Conservation (phyloP, 371 early-diverging fungal species). For the Mucor racemosus region DNA sequence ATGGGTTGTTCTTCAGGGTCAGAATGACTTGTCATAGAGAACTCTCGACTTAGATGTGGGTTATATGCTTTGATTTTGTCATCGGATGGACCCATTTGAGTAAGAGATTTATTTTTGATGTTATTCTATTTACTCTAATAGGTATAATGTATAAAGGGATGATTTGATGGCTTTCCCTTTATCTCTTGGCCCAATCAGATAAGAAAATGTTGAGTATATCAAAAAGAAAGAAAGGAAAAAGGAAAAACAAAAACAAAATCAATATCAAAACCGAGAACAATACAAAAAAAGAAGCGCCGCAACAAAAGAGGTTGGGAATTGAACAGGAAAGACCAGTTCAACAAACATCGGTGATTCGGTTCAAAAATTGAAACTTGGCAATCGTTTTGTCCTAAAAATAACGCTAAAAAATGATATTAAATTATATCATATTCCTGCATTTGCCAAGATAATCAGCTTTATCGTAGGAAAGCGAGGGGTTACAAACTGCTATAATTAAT, state of each 20-base stretch:
- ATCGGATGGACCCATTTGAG: conserved; percentile 4
- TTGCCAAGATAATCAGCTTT: not conserved
- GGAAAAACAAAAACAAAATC: not conserved
- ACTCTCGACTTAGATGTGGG: conserved; percentile 28
- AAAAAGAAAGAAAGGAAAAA: not conserved
- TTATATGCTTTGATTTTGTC: conserved; percentile 23
- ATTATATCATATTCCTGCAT: not conserved
- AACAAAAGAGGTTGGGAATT: not conserved
- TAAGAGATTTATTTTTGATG: not conserved
- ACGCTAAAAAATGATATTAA: not conserved
- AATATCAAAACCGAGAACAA: not conserved
- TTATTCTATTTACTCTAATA: not conserved
- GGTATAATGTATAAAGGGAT: not conserved
- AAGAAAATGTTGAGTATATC: too few relatives aligned
- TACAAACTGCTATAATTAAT: not conserved
- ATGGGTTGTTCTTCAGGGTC: conserved; percentile 12
- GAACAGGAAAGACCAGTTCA: not conserved
- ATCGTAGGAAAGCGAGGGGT: not conserved
- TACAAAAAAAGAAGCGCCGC: conserved; percentile 3
- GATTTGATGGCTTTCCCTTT: too few relatives aligned
- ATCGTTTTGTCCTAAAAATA: conserved; percentile 7
- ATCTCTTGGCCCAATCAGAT: too few relatives aligned
- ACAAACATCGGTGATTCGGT: conserved; percentile 2
- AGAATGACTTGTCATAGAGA: conserved; percentile 11
- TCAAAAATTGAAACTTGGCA: conserved; percentile 5